Evolutionary conservation across 306 rosid species (phyloP).

Genomic region (Fagus crenata): DNA sequence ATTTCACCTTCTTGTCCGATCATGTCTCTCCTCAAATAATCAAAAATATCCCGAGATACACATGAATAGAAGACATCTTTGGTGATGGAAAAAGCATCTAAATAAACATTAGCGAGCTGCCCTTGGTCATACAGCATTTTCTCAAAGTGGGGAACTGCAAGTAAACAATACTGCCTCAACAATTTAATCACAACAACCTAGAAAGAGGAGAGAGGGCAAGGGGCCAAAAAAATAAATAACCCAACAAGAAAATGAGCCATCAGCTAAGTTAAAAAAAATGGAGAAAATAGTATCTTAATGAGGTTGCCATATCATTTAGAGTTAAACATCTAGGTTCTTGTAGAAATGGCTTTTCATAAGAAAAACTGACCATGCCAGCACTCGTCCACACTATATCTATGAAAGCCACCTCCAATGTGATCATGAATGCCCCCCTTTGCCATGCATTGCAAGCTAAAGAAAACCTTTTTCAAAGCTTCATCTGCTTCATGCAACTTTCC

Average conservation of each 20-base stretch:
- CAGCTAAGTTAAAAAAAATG: no score
- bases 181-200: conserved; percentile 26
- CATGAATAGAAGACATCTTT: conserved; percentile 69
- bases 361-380: conserved; percentile 90
- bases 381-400: conserved; percentile 95
- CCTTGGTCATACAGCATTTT: conserved; percentile 99
- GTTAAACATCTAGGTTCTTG: conserved; percentile 10
- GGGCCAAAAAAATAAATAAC: neutral
- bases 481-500: conserved; percentile 56
- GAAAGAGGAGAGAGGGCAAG: conserved; percentile 3
- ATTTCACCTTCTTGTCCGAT: conserved; percentile 92
- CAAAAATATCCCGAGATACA: conserved; percentile 77
- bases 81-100: conserved; percentile 78
- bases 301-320: neutral
- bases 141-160: conserved; percentile 98
- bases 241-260: neutral
- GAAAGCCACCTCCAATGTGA: conserved; percentile 96
- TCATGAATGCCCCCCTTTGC: conserved; percentile 93
- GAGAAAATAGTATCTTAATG: neutral
- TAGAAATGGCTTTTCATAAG: conserved; percentile 22
- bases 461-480: conserved; percentile 53
- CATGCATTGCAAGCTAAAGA: conserved; percentile 77
- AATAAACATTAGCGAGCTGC: conserved; percentile 73
- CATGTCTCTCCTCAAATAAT: conserved; percentile 91
- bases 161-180: conserved; percentile 25